Conservation (phyloP, 1,139 yeast species). For the Taiozyma sp. region DNA sequence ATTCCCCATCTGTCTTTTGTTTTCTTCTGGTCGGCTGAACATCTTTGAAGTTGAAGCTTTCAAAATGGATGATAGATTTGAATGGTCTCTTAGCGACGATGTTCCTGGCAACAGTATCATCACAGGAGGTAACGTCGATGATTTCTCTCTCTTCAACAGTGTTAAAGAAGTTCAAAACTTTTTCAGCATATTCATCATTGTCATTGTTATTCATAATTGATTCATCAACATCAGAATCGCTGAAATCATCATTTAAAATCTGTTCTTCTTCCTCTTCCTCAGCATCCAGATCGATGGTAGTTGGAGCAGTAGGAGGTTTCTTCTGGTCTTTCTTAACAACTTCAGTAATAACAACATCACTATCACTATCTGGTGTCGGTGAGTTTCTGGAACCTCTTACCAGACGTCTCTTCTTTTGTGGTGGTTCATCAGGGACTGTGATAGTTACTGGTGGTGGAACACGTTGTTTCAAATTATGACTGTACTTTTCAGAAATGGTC, state of each 20-base stretch:
- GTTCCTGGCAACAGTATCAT: slow-evolving; percentile 60
- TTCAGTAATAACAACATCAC: slow-evolving; percentile 1
- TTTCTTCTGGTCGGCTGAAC: slow-evolving; percentile 22
- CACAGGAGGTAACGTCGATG: slow-evolving; percentile 72
- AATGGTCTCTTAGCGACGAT: slow-evolving; percentile 70
- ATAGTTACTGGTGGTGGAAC: neutral
- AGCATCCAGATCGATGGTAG: slow-evolving; percentile 3
- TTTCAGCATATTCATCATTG: slow-evolving; percentile 50
- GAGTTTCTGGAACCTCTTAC: slow-evolving; percentile 24
- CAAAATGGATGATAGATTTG: slow-evolving; percentile 48
- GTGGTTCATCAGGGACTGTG: slow-evolving; percentile 7
- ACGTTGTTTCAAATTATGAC: slow-evolving; percentile 9
- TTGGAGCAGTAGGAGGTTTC: neutral
- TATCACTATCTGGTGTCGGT: slow-evolving; percentile 1
- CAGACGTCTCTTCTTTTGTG: slow-evolving; percentile 24
- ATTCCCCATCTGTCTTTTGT: slow-evolving; percentile 64
- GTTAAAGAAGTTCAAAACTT: slow-evolving; percentile 74
- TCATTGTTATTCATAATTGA: slow-evolving; percentile 14
- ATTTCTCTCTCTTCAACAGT: slow-evolving; percentile 72
- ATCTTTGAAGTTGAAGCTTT: slow-evolving; percentile 45
- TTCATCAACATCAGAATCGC: slow-evolving; percentile 24
- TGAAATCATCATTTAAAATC: slow-evolving; percentile 13
- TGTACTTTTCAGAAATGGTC: slow-evolving; percentile 49
- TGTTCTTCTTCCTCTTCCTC: slow-evolving; percentile 1
- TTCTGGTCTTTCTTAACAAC: slow-evolving; percentile 1